These are phyloP conservation scores for Sarcodon aspratus DNA, from an alignment of 768 basidiomycete genomes.

Conservation along the genomic window DNA sequence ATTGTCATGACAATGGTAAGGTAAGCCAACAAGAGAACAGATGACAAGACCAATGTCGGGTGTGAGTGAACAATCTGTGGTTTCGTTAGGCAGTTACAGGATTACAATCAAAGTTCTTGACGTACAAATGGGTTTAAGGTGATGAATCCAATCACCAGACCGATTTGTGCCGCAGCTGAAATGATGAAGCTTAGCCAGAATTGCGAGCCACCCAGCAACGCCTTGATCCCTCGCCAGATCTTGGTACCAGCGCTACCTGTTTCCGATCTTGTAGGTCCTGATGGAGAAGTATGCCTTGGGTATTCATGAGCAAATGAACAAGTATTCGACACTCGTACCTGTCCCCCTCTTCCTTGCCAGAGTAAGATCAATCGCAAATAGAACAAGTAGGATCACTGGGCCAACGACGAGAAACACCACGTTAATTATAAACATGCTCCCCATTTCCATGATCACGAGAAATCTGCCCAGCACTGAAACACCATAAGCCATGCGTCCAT, in stretches of 20 bases:
- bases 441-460: conserved; percentile 44
- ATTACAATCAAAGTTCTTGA: not conserved
- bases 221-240: conserved; percentile 16
- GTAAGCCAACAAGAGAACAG: conserved; percentile 39
- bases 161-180: conserved; percentile 31
- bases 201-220: conserved; percentile 38
- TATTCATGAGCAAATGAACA: not conserved
- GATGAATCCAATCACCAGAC: conserved; percentile 36
- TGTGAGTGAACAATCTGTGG: conserved; percentile 50
- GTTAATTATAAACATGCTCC: conserved; percentile 40
- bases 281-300: conserved; percentile 1
- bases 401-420: conserved; percentile 52
- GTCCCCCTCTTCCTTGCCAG: conserved; percentile 10
- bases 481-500: not conserved
- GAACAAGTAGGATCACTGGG: conserved; percentile 38
- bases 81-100: not conserved
- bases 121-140: conserved; percentile 57
- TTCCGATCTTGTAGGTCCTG: too few species aligned
- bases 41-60: conserved; percentile 37
- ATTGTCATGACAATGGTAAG: conserved; percentile 33
- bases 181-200: conserved; percentile 52
- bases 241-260: conserved; percentile 11
- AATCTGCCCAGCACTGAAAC: conserved; percentile 44
- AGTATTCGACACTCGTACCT: conserved; percentile 5
- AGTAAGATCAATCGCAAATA: conserved; percentile 26